Evolutionary conservation across 1,284 basidiomycete genomes (phyloP), one percentile per base, ranked within the genome.

Genomic region (Marasmius oreades): DNA sequence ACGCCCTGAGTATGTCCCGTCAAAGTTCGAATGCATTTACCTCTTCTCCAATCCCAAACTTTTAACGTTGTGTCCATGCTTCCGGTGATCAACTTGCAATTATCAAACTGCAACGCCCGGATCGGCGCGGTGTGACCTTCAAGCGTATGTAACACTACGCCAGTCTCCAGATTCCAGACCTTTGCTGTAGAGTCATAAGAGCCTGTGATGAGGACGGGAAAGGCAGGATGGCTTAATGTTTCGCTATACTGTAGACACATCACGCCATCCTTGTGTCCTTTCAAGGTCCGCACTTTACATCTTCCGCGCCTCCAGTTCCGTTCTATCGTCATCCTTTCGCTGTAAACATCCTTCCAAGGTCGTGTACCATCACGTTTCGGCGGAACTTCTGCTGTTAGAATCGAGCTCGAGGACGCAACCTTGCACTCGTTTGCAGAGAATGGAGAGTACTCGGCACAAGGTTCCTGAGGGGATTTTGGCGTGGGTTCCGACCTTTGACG

Each of bases 291-390:
- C 47, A 90, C 88, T 3, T 84, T 87, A 72, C 89, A 96, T 36
- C 93, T 84, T 6, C 95, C 96, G 52, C 93, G 87, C 33, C 96
- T 85, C 97, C 97, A 99, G 70, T 99, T 99, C 46, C 94, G 86
- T 73, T 98, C 96, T 55, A 99, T 87, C 28, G 90, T 89, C 65
- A 99, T 84, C 16, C 97, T 88, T 71, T 99, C 97, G 70, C 92
- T 95, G 73, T 99, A 99, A n/a, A 99, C 95, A 60, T 91, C 87
- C 72, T 99, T 99, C 97, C 97, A 99, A 0, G 96, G 97, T 50
- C 93, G 86, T 16, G 91, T 94, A 55, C 82, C 60, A 23, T 52
- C 54, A 22, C 45, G 36, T 20, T 50, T 28, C 10, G 43, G 28
- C 33, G 63, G 43, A 18, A 64, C 57, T 31, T 65, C 64, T 16